Conservation (phyloP, 129 eudicot genomes). For the Helichrysum umbraculigerum region DNA sequence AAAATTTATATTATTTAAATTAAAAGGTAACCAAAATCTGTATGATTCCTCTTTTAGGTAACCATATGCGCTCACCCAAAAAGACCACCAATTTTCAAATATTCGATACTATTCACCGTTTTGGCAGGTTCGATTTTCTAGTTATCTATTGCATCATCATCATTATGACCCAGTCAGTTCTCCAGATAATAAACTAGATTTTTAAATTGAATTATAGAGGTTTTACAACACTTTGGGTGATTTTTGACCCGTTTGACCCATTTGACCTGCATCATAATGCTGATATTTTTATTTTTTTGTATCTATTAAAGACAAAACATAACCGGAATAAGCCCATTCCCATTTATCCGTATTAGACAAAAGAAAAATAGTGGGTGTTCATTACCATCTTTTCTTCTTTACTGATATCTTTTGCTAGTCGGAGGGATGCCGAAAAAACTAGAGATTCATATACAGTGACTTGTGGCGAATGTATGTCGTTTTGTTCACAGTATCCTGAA, state of each 20-base stretch:
- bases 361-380: not conserved
- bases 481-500: conserved; percentile 60
- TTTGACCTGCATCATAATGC: too few relatives aligned
- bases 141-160: too few relatives aligned
- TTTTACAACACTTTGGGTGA: not conserved
- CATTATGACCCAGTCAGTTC: too few relatives aligned
- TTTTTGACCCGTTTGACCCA: not conserved
- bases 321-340: not conserved
- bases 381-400: conserved; percentile 38
- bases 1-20: too few relatives aligned
- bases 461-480: conserved; percentile 53
- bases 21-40: not conserved
- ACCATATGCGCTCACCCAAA: not conserved
- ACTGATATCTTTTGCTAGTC: conserved; percentile 41
- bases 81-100: not conserved
- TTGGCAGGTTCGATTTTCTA: not conserved
- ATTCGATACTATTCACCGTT: not conserved
- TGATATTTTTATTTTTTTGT: too few relatives aligned
- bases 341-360: not conserved
- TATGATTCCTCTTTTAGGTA: not conserved
- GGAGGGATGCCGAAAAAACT: conserved; percentile 46
- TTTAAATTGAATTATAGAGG: too few relatives aligned
- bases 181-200: too few relatives aligned
- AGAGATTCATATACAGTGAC: conserved; percentile 61
- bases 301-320: not conserved